Evolutionary conservation across 805 yeast species (phyloP).

Genomic region (Sungouiella blattae): DNA sequence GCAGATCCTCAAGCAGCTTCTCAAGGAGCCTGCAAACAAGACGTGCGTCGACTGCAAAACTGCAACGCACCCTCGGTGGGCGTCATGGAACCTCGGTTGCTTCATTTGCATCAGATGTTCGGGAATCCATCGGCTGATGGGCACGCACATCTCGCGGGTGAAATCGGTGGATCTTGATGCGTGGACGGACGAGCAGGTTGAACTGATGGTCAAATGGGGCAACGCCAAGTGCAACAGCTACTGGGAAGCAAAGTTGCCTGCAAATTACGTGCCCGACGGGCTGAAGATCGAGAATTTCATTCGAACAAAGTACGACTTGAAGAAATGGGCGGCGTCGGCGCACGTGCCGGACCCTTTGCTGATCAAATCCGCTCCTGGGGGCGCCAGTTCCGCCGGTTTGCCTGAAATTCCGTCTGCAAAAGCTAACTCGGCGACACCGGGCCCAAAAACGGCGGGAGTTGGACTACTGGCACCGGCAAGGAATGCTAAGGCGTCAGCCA

Average conservation of each 20-base stretch:
- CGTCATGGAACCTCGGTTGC: slow-evolving; percentile 92
- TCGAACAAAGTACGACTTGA: slow-evolving; percentile 85
- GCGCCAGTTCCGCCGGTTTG: background rate
- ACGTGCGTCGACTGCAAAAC: slow-evolving; percentile 90
- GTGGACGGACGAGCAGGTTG: slow-evolving; percentile 93
- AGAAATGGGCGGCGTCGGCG: slow-evolving; percentile 73
- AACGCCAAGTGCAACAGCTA: slow-evolving; percentile 71
- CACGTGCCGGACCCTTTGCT: slow-evolving; percentile 57
- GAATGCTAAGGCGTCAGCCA: background rate
- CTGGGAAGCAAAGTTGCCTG: slow-evolving; percentile 83
- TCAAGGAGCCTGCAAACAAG: slow-evolving; percentile 74
- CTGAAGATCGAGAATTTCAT: slow-evolving; percentile 85
- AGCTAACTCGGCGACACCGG: background rate
- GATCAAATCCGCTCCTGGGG: slow-evolving; percentile 3
- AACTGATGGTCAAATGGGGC: slow-evolving; percentile 82
- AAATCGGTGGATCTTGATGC: slow-evolving; percentile 92
- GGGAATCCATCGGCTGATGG: slow-evolving; percentile 92
- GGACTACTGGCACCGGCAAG: background rate
- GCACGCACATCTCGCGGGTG: slow-evolving; percentile 91
- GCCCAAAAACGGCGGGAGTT: background rate
- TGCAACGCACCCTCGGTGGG: slow-evolving; percentile 93
- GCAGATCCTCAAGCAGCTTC: slow-evolving; percentile 68
- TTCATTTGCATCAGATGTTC: slow-evolving; percentile 93
- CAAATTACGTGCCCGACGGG: slow-evolving; percentile 71
- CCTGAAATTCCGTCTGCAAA: slow-evolving; percentile 1